A percentile compares a stretch with the other conserved stretches of the same genome.
These are phyloP conservation scores for Nannochloropsis limnetica DNA, from an alignment of 352 stramenopile species.

Conservation along the genomic window DNA sequence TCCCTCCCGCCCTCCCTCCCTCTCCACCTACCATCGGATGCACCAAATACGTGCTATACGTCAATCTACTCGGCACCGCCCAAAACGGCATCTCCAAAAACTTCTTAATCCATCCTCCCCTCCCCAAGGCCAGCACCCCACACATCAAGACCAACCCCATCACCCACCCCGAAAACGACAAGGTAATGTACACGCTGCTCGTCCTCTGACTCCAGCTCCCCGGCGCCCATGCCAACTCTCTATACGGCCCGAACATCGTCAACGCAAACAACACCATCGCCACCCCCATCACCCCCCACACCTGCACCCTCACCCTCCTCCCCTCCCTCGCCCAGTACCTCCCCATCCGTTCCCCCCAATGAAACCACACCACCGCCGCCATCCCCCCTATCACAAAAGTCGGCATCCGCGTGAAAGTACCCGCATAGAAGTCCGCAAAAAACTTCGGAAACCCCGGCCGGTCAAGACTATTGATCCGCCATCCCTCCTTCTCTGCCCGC, in stretches of 20 bases:
- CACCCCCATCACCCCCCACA: neutral
- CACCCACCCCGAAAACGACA: conserved; percentile 4
- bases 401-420: conserved; percentile 7
- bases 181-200: conserved; percentile 23
- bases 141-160: conserved; percentile 15
- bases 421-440: conserved; percentile 32
- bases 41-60: conserved; percentile 10
- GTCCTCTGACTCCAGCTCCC: neutral
- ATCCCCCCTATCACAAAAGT: conserved; percentile 17
- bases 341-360: neutral
- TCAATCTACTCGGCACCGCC: neutral
- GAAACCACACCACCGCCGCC: neutral
- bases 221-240: neutral
- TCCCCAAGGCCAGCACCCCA: conserved; percentile 29
- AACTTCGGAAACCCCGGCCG: neutral
- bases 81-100: conserved; percentile 13
- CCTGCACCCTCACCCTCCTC: neutral
- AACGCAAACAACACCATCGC: neutral
- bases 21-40: conserved; percentile 21
- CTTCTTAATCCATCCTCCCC: neutral
- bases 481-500: neutral
- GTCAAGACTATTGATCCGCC: conserved; percentile 19
- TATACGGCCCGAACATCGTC: neutral
- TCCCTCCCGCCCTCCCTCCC: neutral
- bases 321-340: neutral